Percentiles rank a stretch among this genome's conserved stretches.
Conservation (phyloP, 1,139 yeast genomes). For the Sugiyamaella castrensis region DNA sequence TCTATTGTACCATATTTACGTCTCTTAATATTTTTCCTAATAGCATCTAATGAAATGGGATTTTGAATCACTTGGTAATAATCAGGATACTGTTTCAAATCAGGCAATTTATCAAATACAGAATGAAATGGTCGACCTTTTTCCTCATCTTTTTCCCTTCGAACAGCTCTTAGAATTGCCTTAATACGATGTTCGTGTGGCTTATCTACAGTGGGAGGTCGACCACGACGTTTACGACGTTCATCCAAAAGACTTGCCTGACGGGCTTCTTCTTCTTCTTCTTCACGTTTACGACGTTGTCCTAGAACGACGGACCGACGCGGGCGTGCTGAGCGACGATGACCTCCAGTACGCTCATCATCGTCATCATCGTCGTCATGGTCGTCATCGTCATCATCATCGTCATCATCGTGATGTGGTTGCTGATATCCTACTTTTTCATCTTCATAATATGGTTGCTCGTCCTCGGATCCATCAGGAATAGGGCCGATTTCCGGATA, state of each 20-base stretch:
- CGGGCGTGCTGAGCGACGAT: conserved; percentile 29
- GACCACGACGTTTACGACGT: conserved; percentile 73
- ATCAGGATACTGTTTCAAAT: conserved; percentile 58
- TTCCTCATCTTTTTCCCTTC: conserved; percentile 61
- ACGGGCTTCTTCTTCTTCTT: conserved; percentile 26
- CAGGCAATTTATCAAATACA: conserved; percentile 82
- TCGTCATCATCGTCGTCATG: conserved; percentile 43
- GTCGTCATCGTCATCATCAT: conserved; percentile 31
- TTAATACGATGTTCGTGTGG: conserved; percentile 93
- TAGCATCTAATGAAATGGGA: conserved; percentile 80
- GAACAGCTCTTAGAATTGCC: conserved; percentile 74
- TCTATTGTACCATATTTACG: conserved; percentile 78
- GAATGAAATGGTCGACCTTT: conserved; percentile 50
- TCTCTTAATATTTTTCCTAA: conserved; percentile 79
- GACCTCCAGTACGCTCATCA: conserved; percentile 32
- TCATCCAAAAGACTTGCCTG: conserved; percentile 26
- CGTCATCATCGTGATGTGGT: conserved; percentile 27
- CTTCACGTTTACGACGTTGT: conserved; percentile 25
- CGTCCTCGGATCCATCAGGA: conserved; percentile 45
- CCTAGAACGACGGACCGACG: conserved; percentile 28
- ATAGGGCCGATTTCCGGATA: conserved; percentile 74
- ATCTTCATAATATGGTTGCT: conserved; percentile 33
- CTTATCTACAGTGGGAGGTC: conserved; percentile 93
- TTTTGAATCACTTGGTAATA: conserved; percentile 61
- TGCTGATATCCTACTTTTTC: conserved; percentile 31